Evolutionary conservation across 208 protist genomes (phyloP), one percentile per base, ranked within the genome.

Genomic region (Angomonas ambiguus): DNA sequence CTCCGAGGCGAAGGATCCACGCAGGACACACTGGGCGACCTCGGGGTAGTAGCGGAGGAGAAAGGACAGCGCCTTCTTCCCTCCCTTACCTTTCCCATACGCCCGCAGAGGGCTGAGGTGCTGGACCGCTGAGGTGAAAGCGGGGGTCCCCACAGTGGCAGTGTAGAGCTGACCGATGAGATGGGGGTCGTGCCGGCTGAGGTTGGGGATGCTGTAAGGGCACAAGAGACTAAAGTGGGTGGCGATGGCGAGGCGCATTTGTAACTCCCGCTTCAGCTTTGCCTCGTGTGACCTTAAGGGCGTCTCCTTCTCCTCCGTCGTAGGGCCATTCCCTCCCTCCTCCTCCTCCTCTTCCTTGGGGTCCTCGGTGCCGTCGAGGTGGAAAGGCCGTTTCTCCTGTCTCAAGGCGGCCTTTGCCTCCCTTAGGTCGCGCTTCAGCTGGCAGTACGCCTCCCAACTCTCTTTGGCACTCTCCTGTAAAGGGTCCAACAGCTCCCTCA

Each of bases 191-290:
- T 59, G 18, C 18, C 59, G 65, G 25, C 55, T 48, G n/a, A 88
- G 57, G 66, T 91, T 93, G n/a, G 87, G 87, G 4, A 93, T 65
- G 34, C 70, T 69, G 68, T 82, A 74, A 0, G 87, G 83, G 53
- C 86, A 80, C n/a, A 93, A 25, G 1, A 67, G 63, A 5, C 76
- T 42, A 32, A 84, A 82, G 56, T 67, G 30, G n/a, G 31, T 41
- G 4, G 59, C 31, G 18, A 81, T 67, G 3, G 53, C 58, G 2
- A 34, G 53, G n/a, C 74, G 75, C 38, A 76, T 76, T 41, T 85
- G 79, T 22, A 85, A 58, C 25, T 72, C 42, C 25, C 63, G 38
- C n/a, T 51, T 16, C 1, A 66, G 65, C 38, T 53, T 42, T 16
- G 41, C 34, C 64, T 80, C 73, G 20, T 74, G 51, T 2, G 62